Conservation (phyloP, 495 filamentous ascomycete species). For the Cryomyces minteri region DNA sequence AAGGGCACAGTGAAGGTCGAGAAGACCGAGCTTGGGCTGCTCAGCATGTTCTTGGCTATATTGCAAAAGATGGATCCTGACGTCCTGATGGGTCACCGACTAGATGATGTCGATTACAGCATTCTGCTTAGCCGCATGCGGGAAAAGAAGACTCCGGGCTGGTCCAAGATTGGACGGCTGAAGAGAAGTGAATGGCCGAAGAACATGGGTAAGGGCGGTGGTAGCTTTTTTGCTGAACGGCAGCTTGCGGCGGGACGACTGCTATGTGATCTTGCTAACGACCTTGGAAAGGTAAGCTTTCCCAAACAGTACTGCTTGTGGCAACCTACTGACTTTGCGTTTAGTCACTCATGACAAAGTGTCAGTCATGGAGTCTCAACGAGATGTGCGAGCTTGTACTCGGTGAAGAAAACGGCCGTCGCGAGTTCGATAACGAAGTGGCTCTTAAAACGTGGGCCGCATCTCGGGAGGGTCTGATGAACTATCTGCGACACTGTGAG, state of each 20-base stretch:
- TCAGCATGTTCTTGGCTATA: constrained; percentile 76
- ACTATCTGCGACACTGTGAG: constrained; percentile 83
- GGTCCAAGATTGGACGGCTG: constrained; percentile 81
- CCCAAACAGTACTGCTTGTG: background rate
- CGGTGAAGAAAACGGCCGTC: constrained; percentile 41
- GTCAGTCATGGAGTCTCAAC: constrained; percentile 90
- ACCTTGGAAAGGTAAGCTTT: constrained; percentile 58
- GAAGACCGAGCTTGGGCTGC: constrained; percentile 62
- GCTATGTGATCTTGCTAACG: constrained; percentile 87
- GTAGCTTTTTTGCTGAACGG: constrained; percentile 81
- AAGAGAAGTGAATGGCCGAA: constrained; percentile 74
- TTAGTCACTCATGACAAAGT: constrained; percentile 83
- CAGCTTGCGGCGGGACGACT: constrained; percentile 78
- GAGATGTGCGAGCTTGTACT: constrained; percentile 94
- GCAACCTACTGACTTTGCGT: constrained; percentile 13
- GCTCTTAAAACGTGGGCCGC: constrained; percentile 79
- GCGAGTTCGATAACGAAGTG: constrained; percentile 72
- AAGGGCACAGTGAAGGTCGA: constrained; percentile 58
- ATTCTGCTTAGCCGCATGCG: constrained; percentile 72
- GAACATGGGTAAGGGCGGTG: constrained; percentile 65
- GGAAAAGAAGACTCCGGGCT: constrained; percentile 78
- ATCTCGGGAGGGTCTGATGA: constrained; percentile 71
- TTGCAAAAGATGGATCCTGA: constrained; percentile 80
- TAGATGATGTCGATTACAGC: constrained; percentile 93
- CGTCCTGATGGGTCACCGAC: constrained; percentile 83